A percentile compares a stretch with the other conserved stretches of the same genome.
Evolutionary conservation across 805 yeast species (phyloP).

Genomic region (Ogataea trehaloabstinens): DNA sequence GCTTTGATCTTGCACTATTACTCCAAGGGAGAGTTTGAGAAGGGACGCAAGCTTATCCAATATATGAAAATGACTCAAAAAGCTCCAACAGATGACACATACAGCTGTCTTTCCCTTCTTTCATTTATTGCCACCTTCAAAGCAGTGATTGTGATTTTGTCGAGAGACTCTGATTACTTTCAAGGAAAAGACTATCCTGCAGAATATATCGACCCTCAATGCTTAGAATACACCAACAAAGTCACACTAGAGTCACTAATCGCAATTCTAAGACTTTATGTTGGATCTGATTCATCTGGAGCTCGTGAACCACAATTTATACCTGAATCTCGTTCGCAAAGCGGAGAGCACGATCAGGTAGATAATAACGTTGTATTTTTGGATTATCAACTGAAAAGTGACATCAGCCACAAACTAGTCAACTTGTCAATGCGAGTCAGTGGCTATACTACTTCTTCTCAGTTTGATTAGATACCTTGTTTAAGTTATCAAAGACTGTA

Average conservation of each 20-base stretch:
- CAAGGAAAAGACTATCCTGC: constrained; percentile 6
- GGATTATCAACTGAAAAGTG: constrained; percentile 29
- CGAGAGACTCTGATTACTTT: constrained; percentile 16
- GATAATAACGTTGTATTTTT: constrained; percentile 23
- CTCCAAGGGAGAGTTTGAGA: constrained; percentile 16
- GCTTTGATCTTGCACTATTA: constrained; percentile 29
- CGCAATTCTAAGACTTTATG: constrained; percentile 22
- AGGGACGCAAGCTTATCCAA: constrained; percentile 24
- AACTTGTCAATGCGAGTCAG: constrained; percentile 26
- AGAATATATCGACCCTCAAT: not conserved
- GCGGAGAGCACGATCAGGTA: constrained; percentile 8
- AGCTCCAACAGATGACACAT: constrained; percentile 2
- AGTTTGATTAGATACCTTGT: constrained; percentile 4
- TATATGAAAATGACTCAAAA: constrained; percentile 21
- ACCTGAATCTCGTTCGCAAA: not conserved
- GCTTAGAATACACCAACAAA: constrained; percentile 9
- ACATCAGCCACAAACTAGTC: constrained; percentile 28
- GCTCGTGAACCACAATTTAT: not conserved
- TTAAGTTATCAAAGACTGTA: not conserved
- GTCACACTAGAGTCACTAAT: constrained; percentile 20
- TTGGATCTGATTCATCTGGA: constrained; percentile 18
- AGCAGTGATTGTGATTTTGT: constrained; percentile 20
- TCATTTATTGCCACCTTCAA: constrained; percentile 28
- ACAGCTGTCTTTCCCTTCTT: constrained; percentile 27
- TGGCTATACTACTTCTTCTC: constrained; percentile 23